Evolutionary conservation across 495 filamentous ascomycete species (phyloP), one percentile per base, ranked within the genome.

Genomic region (Neurospora discreta): DNA sequence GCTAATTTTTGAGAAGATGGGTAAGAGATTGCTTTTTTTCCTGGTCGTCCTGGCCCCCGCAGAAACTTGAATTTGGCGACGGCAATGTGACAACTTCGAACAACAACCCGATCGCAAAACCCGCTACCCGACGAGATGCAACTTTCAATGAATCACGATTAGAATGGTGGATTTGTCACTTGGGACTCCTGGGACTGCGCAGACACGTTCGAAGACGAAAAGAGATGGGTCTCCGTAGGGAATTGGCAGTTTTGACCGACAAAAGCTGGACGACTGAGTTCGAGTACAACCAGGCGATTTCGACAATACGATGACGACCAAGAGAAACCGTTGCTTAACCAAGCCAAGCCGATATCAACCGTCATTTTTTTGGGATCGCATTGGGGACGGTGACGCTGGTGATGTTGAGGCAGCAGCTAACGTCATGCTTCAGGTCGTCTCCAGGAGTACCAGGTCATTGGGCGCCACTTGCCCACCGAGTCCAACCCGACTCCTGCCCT

Each of bases 381-480:
- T 30, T 38, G 26, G 52, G 13, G 52, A 65, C 15, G 3, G 69
- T n/a, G 52, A 68, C n/a, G 10, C 33, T 33, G 18, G 42, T 33
- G 43, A 15, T 39, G 68, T 18, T 26, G 52, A 33, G 26, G 39
- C 26, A 26, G 33, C 42, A 68, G 38, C 75, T 79, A 68, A 80
- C 75, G 77, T 38, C 3, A 67, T 44, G 67, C 39, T 58, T 74
- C 83, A 97, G 95, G 95, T 90, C 95, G 96, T 89, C 94, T 99
- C 85, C 92, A 90, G 81, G 95, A 99, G 89, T 99, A 97, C 89
- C 96, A 98, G 89, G 95, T 99, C 85, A 98, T 99, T 79, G 95
- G 95, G 87, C 96, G 96, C 86, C 94, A 97, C 85, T 85, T 98
- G 90, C 95, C 95, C 82, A 91, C 90, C 78, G 96, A 99, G 86